Base-by-base conservation (phyloP, 2,329 filamentous ascomycete genomes). In the Sclerotinia trifoliorum region DNA sequence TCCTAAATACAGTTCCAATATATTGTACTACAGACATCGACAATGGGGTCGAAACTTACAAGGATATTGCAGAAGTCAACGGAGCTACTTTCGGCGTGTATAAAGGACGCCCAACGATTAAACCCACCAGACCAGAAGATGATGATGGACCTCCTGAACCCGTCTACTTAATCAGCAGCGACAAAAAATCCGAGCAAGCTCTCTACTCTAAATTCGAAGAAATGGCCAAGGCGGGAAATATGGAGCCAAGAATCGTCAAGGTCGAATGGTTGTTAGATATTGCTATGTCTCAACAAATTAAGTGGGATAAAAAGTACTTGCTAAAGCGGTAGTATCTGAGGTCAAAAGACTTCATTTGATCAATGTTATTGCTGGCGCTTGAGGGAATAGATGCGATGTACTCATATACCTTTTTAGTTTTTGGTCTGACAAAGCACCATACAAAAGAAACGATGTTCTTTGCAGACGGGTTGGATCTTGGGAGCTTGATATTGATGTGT, bases 201-300 rank as follows among this genome's bases (percentile, higher is more conserved):
- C 80, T 97, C 67, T 97, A 94, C 92, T 81, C 84, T 19, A 88
- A 88, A 69, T 99, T 99, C 78, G 84, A 87, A 67, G 87, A 91
- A 64, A 89, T 96, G 86, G 94, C 92, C 2, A 81, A 84, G 71
- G 90, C 89, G 73, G 89, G 91, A 56, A 89, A 92, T 76, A 93
- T 94, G 85, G 85, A 89, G 72, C 90, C 94, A 3, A 84, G 91
- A 65, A 88, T 99, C 52, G 93, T 97, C 32, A 86, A 86, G 58
- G 86, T 91, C 3, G 94, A 99, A 77, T 99, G 95, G 95, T 79
- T 99, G 74, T 81, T 99, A 68, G 90, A 94, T 75, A 89, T 93
- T 69, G 92, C 93, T 5, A 94, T 99, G 91, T 88, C 87, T 74
- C 95, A 99, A 80, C 84, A 93, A 78, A 81, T 95, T 71, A 82